Percentiles rank a stretch among this genome's conserved stretches.
Conservation (phyloP, 768 basidiomycete genomes). For the Auricularia sp. region DNA sequence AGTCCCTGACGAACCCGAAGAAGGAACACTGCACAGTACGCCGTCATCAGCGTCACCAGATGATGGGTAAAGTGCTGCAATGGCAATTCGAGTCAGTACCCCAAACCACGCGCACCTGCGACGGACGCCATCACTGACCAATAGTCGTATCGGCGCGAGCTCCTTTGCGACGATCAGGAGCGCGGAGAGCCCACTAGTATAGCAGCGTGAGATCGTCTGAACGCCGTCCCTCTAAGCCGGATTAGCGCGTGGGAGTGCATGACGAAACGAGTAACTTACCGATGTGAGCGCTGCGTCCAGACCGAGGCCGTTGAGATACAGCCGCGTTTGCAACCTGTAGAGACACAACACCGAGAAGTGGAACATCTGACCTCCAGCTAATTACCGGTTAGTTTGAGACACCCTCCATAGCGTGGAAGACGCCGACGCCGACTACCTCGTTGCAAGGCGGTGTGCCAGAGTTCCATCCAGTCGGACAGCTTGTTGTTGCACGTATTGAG, state of each 20-base stretch:
- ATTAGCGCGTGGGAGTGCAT: background rate
- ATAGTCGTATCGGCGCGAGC: constrained; percentile 62
- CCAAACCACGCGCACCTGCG: background rate
- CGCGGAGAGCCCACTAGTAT: constrained; percentile 61
- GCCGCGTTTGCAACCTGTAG: constrained; percentile 67
- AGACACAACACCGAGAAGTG: constrained; percentile 66
- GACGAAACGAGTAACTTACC: constrained; percentile 27
- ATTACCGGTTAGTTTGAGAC: background rate
- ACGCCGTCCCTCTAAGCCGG: constrained; percentile 28
- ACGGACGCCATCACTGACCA: constrained; percentile 36
- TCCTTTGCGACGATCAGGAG: constrained; percentile 65
- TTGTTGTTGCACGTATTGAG: constrained; percentile 64
- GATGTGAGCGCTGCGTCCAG: constrained; percentile 54
- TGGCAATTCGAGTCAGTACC: background rate
- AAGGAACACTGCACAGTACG: constrained; percentile 74
- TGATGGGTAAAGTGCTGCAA: constrained; percentile 75
- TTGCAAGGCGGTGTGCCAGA: constrained; percentile 66
- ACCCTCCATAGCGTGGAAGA: background rate
- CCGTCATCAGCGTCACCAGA: constrained; percentile 76
- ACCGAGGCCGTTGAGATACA: constrained; percentile 80
- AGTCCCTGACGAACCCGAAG: constrained; percentile 42
- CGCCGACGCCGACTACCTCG: constrained; percentile 41
- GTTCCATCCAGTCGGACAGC: constrained; percentile 60
- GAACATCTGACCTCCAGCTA: constrained; percentile 65
- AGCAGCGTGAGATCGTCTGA: constrained; percentile 62